Evolutionary conservation across 306 rosid genomes (phyloP).

Genomic region (Cotoneaster glaucophyllus): DNA sequence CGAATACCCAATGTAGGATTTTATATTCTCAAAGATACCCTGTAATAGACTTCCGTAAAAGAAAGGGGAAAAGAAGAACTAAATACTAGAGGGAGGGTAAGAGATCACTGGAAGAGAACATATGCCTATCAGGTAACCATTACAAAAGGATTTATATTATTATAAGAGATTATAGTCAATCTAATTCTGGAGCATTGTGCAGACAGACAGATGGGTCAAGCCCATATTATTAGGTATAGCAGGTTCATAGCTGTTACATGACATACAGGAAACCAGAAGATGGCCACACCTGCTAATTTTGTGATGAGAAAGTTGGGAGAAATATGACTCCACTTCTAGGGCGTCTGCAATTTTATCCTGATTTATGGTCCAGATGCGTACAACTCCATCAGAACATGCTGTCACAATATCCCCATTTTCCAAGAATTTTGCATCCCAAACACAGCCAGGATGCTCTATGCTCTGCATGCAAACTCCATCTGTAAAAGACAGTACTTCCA

Average conservation of each 20-base stretch:
- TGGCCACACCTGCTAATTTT: slow-evolving; percentile 64
- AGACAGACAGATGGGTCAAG: background rate
- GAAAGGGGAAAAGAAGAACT: background rate
- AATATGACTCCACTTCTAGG: slow-evolving; percentile 57
- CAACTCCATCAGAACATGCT: slow-evolving; percentile 90
- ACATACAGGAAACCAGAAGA: slow-evolving; percentile 13
- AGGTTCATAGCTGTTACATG: slow-evolving; percentile 1
- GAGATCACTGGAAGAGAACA: background rate
- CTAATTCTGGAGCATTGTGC: background rate
- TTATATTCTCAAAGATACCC: background rate
- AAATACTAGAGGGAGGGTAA: background rate
- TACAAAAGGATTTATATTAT: background rate
- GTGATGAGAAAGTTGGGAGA: slow-evolving; percentile 61
- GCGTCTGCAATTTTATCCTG: slow-evolving; percentile 64
- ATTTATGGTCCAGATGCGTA: slow-evolving; percentile 70
- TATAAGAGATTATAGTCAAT: background rate
- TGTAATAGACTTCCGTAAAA: background rate
- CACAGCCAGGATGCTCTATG: slow-evolving; percentile 97
- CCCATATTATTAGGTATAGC: background rate
- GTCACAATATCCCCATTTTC: slow-evolving; percentile 94
- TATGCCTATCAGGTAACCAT: background rate
- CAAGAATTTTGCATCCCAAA: slow-evolving; percentile 94
- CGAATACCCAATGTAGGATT: background rate
- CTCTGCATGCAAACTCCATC: slow-evolving; percentile 91
- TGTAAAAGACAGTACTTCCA: slow-evolving; percentile 23